phyloP scores from a whole-genome alignment of 2,329 filamentous ascomycete species.

The Cercospora canescens region DNA sequence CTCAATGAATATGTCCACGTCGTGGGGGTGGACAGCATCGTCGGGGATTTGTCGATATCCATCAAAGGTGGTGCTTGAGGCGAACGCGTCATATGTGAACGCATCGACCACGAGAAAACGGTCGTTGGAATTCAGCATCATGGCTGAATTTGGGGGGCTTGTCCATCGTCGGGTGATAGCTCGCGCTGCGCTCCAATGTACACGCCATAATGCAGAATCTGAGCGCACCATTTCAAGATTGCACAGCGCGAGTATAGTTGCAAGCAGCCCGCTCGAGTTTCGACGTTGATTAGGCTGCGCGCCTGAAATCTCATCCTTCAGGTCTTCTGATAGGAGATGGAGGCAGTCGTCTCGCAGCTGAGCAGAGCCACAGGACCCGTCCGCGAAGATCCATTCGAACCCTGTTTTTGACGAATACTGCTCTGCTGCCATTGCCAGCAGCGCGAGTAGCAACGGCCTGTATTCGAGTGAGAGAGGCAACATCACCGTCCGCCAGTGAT shows the following conservation, averaged over 20 bases:
- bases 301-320: constrained; percentile 4
- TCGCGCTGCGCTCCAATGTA: constrained; percentile 14
- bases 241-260: constrained; percentile 9
- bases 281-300: background rate
- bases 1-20: constrained; percentile 4
- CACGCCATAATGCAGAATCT: constrained; percentile 12
- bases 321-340: background rate
- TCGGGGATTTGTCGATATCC: constrained; percentile 4
- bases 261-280: constrained; percentile 2
- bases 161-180: constrained; percentile 14
- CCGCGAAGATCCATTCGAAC: constrained; percentile 6
- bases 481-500: constrained; percentile 13
- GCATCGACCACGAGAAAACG: constrained; percentile 8
- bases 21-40: constrained; percentile 7
- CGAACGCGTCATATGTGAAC: constrained; percentile 10
- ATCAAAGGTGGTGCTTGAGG: constrained; percentile 5
- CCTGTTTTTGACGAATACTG: constrained; percentile 3
- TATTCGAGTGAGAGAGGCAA: constrained; percentile 7
- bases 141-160: constrained; percentile 1
- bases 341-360: constrained; percentile 9
- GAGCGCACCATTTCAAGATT: constrained; percentile 14
- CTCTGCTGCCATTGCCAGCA: constrained; percentile 11
- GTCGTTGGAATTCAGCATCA: background rate
- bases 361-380: background rate
- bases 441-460: constrained; percentile 9